Evolutionary conservation across 2,329 filamentous ascomycete species (phyloP), one percentile per base, ranked within the genome.

Genomic region (Beauveria caledonica): DNA sequence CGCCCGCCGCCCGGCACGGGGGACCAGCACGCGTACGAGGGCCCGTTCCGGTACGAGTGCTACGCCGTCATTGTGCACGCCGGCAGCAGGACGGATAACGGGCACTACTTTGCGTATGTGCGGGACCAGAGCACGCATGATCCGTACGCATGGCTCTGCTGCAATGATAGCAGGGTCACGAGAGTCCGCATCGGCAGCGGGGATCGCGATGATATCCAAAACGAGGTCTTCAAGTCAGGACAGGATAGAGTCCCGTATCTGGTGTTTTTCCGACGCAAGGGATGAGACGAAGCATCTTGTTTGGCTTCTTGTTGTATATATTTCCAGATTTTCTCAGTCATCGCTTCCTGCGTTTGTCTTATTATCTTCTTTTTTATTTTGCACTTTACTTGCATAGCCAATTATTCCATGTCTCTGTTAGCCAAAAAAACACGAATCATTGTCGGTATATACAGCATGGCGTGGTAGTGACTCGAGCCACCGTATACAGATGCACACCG

Each of bases 51-150:
- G 5, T 99, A 97, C 72, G 88, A 96, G 69, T 87, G 89, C 57
- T 97, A 96, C 70, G 93, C 87, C 2, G 88, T 97, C 7, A 84
- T 95, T 58, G 80, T 89, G 63, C 92, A 97, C 71, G 74, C 83
- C 4, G 92, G 92, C 23, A 76, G 76, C 1, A 85, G 80, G 1
- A 78, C 89, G 57, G 82, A 84, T 42, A 84, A 83, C 55, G 92
- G 92, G 0, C 92, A 97, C 73, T 97, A 97, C 71, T 86, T 87
- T 58, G 82, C 86, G 3, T 85, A 88, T 61, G 83, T 89, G 63
- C 82, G 83, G 49, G 84, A 87, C 66, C 77, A 80, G 42, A 77
- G 77, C 42, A 72, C 72, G 15, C 70, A 72, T 42, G 72, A 78
- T 61, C 73, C 72, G 5, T 73, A 72, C 39, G 72, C 71, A 23